phyloP scores from a whole-genome alignment of 805 yeast genomes.

The Candida ipomoeae region DNA sequence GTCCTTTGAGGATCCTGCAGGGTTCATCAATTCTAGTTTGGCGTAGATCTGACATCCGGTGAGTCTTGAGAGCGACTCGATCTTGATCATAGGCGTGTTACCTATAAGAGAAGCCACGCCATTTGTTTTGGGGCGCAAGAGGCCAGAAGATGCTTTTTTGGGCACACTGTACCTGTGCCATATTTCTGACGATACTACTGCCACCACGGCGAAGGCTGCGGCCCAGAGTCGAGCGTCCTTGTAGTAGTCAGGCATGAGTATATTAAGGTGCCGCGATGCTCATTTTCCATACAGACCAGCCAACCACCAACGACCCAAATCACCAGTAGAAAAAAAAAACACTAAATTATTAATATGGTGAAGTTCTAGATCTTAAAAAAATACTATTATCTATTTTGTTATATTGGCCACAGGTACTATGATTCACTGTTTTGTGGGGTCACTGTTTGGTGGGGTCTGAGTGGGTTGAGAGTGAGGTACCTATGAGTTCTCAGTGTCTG shows the following conservation, averaged over 20 bases:
- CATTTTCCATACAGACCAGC: no score
- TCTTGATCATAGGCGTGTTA: slow-evolving; percentile 77
- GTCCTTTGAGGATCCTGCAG: slow-evolving; percentile 96
- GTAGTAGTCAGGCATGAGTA: slow-evolving; percentile 2
- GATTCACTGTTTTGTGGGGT: no score
- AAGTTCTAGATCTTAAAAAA: no score
- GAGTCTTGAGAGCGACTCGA: slow-evolving; percentile 61
- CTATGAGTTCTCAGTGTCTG: no score
- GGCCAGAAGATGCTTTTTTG: slow-evolving; percentile 6
- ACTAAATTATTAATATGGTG: no score
- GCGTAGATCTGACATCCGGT: slow-evolving; percentile 87
- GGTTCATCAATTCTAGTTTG: slow-evolving; percentile 78
- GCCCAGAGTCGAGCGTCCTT: slow-evolving; percentile 12
- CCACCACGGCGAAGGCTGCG: slow-evolving; percentile 16
- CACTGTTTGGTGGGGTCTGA: no score
- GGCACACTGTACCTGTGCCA: slow-evolving; percentile 5
- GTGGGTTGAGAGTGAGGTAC: no score
- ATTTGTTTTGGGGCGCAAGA: slow-evolving; percentile 22
- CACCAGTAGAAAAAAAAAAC: no score
- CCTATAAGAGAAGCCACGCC: slow-evolving; percentile 83
- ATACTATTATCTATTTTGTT: no score
- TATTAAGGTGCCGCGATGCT: background rate
- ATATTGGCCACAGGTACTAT: no score
- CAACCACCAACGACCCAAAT: no score
- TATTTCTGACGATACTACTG: slow-evolving; percentile 8